Evolutionary conservation across 1,284 basidiomycete species (phyloP).

Genomic region (Amylostereum areolatum): DNA sequence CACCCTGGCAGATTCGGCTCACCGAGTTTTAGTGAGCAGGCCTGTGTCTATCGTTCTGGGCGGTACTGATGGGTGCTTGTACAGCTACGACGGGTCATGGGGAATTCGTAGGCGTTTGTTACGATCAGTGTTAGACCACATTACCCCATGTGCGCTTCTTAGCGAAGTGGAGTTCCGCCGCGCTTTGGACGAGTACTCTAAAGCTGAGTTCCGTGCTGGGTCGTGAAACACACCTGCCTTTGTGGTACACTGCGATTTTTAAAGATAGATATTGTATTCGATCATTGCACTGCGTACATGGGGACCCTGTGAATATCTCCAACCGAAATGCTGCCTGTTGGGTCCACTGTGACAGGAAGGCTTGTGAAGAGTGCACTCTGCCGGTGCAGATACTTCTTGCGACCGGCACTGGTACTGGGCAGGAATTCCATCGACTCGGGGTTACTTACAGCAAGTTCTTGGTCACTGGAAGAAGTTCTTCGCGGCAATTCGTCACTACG

Average conservation of each 20-base stretch:
- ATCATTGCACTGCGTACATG: too few species aligned
- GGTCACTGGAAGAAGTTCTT: too few species aligned
- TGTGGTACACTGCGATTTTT: background rate
- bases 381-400: too few species aligned
- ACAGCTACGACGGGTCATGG: conserved; percentile 10
- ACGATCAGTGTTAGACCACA: conserved; percentile 1
- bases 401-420: too few species aligned
- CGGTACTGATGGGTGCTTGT: background rate
- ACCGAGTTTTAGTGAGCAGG: conserved; percentile 67
- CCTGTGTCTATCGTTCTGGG: background rate
- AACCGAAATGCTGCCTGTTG: too few species aligned
- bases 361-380: too few species aligned
- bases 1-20: conserved; percentile 72
- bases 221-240: conserved; percentile 34
- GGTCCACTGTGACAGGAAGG: too few species aligned
- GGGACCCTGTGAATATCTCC: too few species aligned
- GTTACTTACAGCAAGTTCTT: too few species aligned
- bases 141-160: conserved; percentile 22
- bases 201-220: conserved; percentile 69
- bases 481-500: too few species aligned
- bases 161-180: conserved; percentile 53
- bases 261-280: background rate
- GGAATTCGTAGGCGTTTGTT: conserved; percentile 7
- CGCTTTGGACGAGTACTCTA: conserved; percentile 64
- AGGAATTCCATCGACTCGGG: too few species aligned